A percentile compares a stretch with the other conserved stretches of the same genome.
phyloP scores from a whole-genome alignment of 1,284 basidiomycete species.

The Apiotrichum gracile region DNA sequence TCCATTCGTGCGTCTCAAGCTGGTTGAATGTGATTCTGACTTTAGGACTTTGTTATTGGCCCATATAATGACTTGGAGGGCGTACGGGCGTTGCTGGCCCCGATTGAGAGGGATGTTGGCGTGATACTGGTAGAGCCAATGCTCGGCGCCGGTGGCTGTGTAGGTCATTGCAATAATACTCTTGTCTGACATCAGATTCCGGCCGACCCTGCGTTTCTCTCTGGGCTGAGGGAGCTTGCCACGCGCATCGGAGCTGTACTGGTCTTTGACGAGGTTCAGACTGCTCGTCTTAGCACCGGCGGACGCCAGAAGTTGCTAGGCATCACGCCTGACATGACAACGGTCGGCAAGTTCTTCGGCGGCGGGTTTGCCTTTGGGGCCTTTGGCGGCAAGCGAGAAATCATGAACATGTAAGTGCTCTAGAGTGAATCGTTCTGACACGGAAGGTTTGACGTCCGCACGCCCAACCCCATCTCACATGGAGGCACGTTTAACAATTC shows the following conservation, averaged over 20 bases:
- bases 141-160: conserved; percentile 46
- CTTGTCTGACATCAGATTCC: conserved; percentile 11
- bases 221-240: conserved; percentile 47
- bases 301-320: conserved; percentile 23
- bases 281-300: conserved; percentile 15
- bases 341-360: conserved; percentile 31
- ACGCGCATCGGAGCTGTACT: conserved; percentile 49
- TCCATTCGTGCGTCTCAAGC: conserved; percentile 16
- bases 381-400: conserved; percentile 26
- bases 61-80: conserved; percentile 46
- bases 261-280: conserved; percentile 53
- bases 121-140: conserved; percentile 53
- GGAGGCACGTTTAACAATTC: conserved; percentile 36
- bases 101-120: conserved; percentile 39
- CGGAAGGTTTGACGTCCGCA: conserved; percentile 23
- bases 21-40: background rate
- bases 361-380: conserved; percentile 34
- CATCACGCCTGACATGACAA: conserved; percentile 31
- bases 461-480: conserved; percentile 14
- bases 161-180: background rate
- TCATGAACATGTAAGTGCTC: conserved; percentile 27
- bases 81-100: conserved; percentile 36
- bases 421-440: background rate
- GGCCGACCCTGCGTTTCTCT: conserved; percentile 44
- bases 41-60: conserved; percentile 23